Conservation (phyloP, 2,329 filamentous ascomycete species). For the Microsporum canis region DNA sequence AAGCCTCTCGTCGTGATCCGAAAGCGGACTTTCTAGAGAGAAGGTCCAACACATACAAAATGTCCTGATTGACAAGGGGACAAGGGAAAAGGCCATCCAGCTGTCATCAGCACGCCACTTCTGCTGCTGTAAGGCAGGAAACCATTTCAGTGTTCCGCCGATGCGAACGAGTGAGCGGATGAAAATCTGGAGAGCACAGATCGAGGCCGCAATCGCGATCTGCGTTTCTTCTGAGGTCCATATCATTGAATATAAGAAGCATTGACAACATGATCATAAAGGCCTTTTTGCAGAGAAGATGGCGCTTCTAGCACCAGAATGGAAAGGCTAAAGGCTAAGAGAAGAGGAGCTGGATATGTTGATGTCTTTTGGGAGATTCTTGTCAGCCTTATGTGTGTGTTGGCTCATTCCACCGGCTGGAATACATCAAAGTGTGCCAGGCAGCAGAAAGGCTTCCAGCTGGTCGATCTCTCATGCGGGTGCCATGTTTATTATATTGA, state of each 20-base stretch:
- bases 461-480: not conserved
- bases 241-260: constrained; percentile 12
- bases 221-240: constrained; percentile 13
- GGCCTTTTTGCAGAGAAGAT: not conserved
- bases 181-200: constrained; percentile 11
- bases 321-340: not conserved
- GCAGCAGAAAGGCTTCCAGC: not conserved
- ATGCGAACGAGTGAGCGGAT: constrained; percentile 13
- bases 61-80: constrained; percentile 9
- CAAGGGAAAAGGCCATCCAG: constrained; percentile 14
- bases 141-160: constrained; percentile 8
- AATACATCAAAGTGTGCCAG: not conserved
- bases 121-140: constrained; percentile 11
- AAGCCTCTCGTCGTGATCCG: constrained; percentile 4
- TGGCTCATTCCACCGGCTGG: not conserved
- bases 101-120: constrained; percentile 14
- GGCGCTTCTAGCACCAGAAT: not conserved
- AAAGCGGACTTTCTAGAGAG: constrained; percentile 1
- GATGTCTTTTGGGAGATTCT: not conserved
- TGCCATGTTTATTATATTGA: too few species aligned
- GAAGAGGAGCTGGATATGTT: not conserved
- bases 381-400: not conserved
- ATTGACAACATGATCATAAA: constrained; percentile 1
- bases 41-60: constrained; percentile 12
- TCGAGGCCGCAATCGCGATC: constrained; percentile 12